Percentiles rank a stretch among this genome's conserved stretches.
phyloP scores from a whole-genome alignment of 352 stramenopile genomes.

The Blastocystis sp. region DNA sequence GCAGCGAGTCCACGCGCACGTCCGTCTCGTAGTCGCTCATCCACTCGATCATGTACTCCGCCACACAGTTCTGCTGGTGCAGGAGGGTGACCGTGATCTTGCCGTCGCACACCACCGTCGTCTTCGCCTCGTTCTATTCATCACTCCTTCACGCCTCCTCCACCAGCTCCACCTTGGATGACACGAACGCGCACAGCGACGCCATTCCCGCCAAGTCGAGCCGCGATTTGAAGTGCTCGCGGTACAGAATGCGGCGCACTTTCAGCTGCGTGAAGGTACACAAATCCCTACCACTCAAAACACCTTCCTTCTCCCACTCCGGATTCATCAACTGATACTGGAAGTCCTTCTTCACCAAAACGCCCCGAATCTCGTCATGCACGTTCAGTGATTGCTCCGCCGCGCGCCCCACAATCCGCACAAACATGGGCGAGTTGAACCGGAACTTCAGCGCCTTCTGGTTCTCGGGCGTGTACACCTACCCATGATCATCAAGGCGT shows the following conservation, averaged over 20 bases:
- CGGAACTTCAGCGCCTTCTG: constrained; percentile 77
- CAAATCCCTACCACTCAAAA: constrained; percentile 78
- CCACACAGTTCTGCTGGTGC: constrained; percentile 19
- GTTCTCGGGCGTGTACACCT: constrained; percentile 78
- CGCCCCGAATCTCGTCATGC: constrained; percentile 81
- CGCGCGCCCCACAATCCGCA: constrained; percentile 16
- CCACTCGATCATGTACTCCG: constrained; percentile 63
- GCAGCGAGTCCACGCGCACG: constrained; percentile 18
- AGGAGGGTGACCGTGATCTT: not conserved
- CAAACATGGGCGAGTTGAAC: constrained; percentile 70
- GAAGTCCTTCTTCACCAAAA: constrained; percentile 73
- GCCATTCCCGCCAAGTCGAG: not conserved
- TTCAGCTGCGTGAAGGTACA: constrained; percentile 72
- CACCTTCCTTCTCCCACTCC: constrained; percentile 74
- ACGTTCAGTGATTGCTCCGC: constrained; percentile 73
- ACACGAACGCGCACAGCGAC: not conserved
- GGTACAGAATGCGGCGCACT: constrained; percentile 50
- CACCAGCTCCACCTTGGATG: not conserved
- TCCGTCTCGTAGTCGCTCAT: constrained; percentile 51
- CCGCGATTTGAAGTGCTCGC: constrained; percentile 45
- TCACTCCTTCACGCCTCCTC: not conserved
- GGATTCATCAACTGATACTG: constrained; percentile 52
- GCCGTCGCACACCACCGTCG: not conserved
- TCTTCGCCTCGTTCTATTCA: constrained; percentile 5
- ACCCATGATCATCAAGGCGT: constrained; percentile 74